Conservation (phyloP, 2,329 filamentous ascomycete genomes). For the Emergomyces orientalis region DNA sequence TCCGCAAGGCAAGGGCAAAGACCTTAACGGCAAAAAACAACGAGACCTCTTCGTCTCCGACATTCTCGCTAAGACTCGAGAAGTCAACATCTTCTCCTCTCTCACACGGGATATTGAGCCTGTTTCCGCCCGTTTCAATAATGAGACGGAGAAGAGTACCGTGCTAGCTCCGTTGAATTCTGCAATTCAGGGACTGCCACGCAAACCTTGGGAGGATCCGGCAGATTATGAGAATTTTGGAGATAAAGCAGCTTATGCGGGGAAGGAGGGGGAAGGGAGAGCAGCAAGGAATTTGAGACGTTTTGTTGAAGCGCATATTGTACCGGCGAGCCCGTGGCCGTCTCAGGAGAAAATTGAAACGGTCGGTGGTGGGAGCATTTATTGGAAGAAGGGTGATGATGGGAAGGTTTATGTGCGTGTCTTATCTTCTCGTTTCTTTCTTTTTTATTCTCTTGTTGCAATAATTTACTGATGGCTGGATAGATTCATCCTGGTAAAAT, state of each 20-base stretch:
- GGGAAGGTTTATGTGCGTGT: conserved; percentile 56
- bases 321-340: conserved; percentile 38
- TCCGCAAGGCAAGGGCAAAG: background rate
- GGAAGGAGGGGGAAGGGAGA: conserved; percentile 58
- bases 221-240: conserved; percentile 61
- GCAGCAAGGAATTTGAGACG: conserved; percentile 65
- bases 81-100: conserved; percentile 74
- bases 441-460: background rate
- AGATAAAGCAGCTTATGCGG: conserved; percentile 59
- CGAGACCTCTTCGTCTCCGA: conserved; percentile 50
- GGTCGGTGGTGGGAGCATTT: conserved; percentile 60
- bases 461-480: conserved; percentile 10
- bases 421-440: background rate
- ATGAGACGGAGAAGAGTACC: conserved; percentile 62
- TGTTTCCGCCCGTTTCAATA: conserved; percentile 19
- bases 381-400: conserved; percentile 62
- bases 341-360: conserved; percentile 44
- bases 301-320: conserved; percentile 81
- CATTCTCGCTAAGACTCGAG: conserved; percentile 67
- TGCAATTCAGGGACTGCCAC: conserved; percentile 63
- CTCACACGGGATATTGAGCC: conserved; percentile 49
- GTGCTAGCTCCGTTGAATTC: conserved; percentile 80
- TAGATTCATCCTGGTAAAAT: conserved; percentile 62
- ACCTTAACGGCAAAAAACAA: background rate
- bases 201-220: conserved; percentile 65